Percentiles rank a stretch among this genome's conserved stretches.
phyloP scores from a whole-genome alignment of 495 filamentous ascomycete species.

The Lindgomyces ingoldianus region DNA sequence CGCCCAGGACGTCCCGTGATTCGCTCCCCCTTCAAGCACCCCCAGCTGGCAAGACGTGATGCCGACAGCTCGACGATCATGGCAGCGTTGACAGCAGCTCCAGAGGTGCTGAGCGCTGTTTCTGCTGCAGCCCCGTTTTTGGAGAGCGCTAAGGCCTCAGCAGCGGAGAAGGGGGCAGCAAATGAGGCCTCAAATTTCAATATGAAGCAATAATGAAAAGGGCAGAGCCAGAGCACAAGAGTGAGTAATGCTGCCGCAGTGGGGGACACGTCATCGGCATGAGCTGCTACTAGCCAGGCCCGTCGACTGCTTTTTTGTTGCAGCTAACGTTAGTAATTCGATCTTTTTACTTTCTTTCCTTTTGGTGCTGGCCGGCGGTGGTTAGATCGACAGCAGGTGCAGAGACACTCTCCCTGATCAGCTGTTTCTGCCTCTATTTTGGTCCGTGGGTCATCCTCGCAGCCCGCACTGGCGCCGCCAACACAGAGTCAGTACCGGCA shows the following conservation, averaged over 20 bases:
- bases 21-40: slow-evolving; percentile 25
- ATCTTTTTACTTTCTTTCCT: slow-evolving; percentile 21
- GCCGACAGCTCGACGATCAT: slow-evolving; percentile 16
- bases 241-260: slow-evolving; percentile 20
- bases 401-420: slow-evolving; percentile 19
- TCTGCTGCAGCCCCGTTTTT: slow-evolving; percentile 14
- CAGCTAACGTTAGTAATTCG: slow-evolving; percentile 28
- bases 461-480: slow-evolving; percentile 26
- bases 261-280: slow-evolving; percentile 37
- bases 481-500: slow-evolving; percentile 18
- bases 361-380: slow-evolving; percentile 23
- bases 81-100: slow-evolving; percentile 26
- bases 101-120: slow-evolving; percentile 11
- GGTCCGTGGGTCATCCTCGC: slow-evolving; percentile 34
- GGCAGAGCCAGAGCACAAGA: slow-evolving; percentile 15
- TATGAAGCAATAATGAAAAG: slow-evolving; percentile 31
- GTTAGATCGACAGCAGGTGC: slow-evolving; percentile 2
- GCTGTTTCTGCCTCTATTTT: slow-evolving; percentile 17
- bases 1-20: slow-evolving; percentile 24
- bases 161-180: slow-evolving; percentile 20
- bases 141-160: no score
- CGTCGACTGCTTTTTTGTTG: slow-evolving; percentile 23
- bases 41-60: slow-evolving; percentile 10
- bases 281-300: slow-evolving; percentile 8
- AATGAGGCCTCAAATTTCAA: slow-evolving; percentile 12